Base-by-base conservation (phyloP, 345 rosid genomes). In the Acer negundo region DNA sequence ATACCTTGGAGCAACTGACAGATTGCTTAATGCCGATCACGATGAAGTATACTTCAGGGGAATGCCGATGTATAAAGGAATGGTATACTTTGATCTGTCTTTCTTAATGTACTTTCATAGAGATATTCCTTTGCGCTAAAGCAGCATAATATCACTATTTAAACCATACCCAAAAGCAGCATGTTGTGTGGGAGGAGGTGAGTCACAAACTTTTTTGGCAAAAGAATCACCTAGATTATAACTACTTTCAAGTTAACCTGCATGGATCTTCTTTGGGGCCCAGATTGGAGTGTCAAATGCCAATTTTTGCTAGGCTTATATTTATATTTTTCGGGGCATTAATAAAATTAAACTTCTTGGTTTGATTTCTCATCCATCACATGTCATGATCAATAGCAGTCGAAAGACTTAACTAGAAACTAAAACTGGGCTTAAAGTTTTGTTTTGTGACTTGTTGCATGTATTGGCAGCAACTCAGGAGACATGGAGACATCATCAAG, bases 401-500 rank as follows among this genome's bases (percentile, higher is more conserved):
- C 58, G 28, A 15, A 66, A 31, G 6, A 40, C 2, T 38, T 64
- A 22, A 66, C 1, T 2, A 16, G 61, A 13, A 72, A 20, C 65
- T 20, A 15, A 26, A 44, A 47, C 38, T 5, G 40, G 38, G 38
- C 38, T 3, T 42, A 42, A 10, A 8, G 1, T 2, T 0, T 1
- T 47, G 23, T 66, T 12, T 73, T 51, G n/a, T 73, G 46, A 72
- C 74, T 24, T 67, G 9, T 35, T 17, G 31, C 26, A 5, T 82
- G 67, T 20, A 63, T 69, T 73, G 65, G 77, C 90, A 93, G 99
- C 79, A 62, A 19, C 96, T 95, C 13, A 90, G 98, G 85, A 90
- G 98, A 76, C 99, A 95, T 31, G 98, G 99, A 73, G 96, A 95
- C 88, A 78, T 95, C 40, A 46, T 93, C 49, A 84, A 87, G 84